Evolutionary conservation across 176 grass and related monocot species (phyloP).

Genomic region (Dendrocalamus sinicus): DNA sequence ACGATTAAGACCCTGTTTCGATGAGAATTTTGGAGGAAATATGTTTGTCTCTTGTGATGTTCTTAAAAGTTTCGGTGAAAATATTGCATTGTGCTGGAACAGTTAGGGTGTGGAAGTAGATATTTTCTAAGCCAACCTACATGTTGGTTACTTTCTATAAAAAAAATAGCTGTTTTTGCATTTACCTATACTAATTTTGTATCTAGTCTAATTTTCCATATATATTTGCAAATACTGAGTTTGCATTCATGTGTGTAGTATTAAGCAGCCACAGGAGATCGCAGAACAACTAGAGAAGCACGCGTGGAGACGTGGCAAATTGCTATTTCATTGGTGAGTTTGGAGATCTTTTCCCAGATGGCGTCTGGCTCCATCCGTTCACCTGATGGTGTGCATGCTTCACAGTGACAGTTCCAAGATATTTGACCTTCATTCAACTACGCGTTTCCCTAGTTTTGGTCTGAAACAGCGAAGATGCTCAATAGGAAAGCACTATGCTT

Average conservation of each 20-base stretch:
- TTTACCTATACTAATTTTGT: neutral
- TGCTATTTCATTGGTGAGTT: constrained; percentile 33
- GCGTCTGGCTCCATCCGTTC: neutral
- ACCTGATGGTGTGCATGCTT: neutral
- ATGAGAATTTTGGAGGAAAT: too few relatives aligned
- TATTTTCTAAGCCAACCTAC: too few relatives aligned
- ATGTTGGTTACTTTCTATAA: too few relatives aligned
- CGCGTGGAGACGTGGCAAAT: constrained; percentile 43
- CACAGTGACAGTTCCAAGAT: constrained; percentile 22
- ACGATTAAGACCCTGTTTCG: too few relatives aligned
- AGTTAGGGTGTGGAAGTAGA: too few relatives aligned
- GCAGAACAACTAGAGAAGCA: constrained; percentile 35
- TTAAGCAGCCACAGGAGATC: constrained; percentile 37
- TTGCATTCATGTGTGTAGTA: neutral
- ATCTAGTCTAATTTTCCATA: neutral
- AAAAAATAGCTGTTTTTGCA: too few relatives aligned
- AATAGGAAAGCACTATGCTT: neutral
- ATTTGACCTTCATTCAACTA: neutral
- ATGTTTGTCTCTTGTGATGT: too few relatives aligned
- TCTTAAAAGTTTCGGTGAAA: neutral
- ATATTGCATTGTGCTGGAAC: too few relatives aligned
- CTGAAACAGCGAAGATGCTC: neutral
- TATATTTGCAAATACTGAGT: neutral
- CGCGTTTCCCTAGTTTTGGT: neutral
- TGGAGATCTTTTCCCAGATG: constrained; percentile 35